phyloP scores from a whole-genome alignment of 495 filamentous ascomycete species.

The Neurospora discreta region DNA sequence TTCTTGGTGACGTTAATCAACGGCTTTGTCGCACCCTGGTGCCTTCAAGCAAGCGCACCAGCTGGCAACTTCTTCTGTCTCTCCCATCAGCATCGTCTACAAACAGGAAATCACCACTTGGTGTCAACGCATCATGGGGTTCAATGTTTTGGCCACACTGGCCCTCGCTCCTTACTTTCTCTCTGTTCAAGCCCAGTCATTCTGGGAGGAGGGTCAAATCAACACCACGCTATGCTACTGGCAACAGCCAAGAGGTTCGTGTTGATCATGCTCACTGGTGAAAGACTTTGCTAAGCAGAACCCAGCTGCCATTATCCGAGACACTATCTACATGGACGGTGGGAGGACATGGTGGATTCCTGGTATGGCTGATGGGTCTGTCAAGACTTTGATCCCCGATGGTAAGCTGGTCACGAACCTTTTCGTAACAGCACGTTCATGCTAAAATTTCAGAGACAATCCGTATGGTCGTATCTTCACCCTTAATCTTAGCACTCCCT shows the following conservation, averaged over 20 bases:
- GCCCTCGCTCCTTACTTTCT: background rate
- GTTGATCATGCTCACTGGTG: background rate
- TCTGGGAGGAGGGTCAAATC: slow-evolving; percentile 31
- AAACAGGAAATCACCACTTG: background rate
- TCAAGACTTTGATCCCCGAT: slow-evolving; percentile 8
- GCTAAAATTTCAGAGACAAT: slow-evolving; percentile 24
- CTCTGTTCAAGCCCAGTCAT: slow-evolving; percentile 14
- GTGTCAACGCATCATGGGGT: background rate
- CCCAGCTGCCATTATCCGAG: slow-evolving; percentile 48
- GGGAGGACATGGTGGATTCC: slow-evolving; percentile 42
- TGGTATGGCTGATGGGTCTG: slow-evolving; percentile 27
- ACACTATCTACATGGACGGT: slow-evolving; percentile 61
- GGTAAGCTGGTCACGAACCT: slow-evolving; percentile 5
- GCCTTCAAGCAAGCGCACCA: background rate
- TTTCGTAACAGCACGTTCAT: too few relatives aligned
- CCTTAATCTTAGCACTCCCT: slow-evolving; percentile 49
- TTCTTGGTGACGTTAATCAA: background rate
- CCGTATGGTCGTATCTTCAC: slow-evolving; percentile 37
- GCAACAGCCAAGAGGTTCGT: slow-evolving; percentile 41
- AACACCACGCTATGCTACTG: slow-evolving; percentile 50
- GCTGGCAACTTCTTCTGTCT: background rate
- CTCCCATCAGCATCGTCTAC: background rate
- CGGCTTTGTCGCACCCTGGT: background rate
- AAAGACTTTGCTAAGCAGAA: background rate
- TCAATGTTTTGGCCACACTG: background rate